Conservation (phyloP, 139 green algal species). For the Yamagishiella unicocca region DNA sequence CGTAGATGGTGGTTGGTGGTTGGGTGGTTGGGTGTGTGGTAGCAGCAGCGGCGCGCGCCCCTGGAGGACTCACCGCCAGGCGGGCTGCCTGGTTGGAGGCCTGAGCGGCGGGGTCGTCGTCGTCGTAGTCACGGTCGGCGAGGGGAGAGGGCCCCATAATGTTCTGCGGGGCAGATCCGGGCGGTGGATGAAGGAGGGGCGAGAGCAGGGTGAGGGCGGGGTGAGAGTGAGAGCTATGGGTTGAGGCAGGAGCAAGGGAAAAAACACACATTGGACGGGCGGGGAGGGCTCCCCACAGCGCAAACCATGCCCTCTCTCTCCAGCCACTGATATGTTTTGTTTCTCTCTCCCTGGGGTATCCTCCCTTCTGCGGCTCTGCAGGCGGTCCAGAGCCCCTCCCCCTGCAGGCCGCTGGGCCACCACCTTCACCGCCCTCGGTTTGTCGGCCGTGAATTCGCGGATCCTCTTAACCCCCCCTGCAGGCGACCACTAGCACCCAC, state of each 20-base stretch:
- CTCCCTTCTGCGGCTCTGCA: too few species aligned
- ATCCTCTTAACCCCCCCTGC: neutral
- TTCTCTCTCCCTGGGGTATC: too few species aligned
- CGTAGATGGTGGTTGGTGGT: too few species aligned
- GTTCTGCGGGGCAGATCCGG: neutral
- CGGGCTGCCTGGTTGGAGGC: neutral
- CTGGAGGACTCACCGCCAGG: neutral
- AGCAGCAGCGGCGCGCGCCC: neutral
- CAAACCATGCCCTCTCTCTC: too few species aligned
- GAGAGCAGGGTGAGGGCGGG: neutral
- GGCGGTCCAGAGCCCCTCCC: neutral
- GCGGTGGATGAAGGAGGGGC: neutral
- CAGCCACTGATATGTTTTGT: too few species aligned
- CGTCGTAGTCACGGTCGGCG: neutral
- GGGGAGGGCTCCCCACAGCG: too few species aligned
- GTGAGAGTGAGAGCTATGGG: neutral
- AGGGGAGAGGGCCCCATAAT: slow-evolving; percentile 30
- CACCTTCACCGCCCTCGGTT: neutral
- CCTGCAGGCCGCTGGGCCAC: neutral
- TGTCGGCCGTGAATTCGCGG: too few species aligned
- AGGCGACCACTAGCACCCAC: neutral
- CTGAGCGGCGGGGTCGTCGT: neutral
- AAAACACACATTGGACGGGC: too few species aligned
- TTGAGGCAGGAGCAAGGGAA: too few species aligned
- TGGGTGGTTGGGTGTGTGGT: too few species aligned